Base-by-base conservation (phyloP, 306 rosid species). In the Vachellia collinsii region DNA sequence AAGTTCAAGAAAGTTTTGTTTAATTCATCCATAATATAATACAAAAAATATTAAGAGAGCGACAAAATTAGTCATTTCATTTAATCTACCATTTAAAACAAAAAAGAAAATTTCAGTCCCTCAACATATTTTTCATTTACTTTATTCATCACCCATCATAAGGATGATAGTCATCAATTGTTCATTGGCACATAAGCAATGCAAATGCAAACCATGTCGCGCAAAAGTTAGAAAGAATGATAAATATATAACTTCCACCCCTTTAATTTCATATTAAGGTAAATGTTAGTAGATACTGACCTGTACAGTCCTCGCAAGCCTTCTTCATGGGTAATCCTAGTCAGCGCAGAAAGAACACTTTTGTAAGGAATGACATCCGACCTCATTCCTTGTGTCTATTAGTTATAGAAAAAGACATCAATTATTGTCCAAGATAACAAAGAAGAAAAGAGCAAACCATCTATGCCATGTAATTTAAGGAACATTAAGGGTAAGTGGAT, bases 361-460 rank as follows among this genome's bases (percentile, higher is more conserved):
- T 90, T 91, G 91, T 95, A 95, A 64, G 98, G 99, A 77, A 95
- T 81, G 77, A 95, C 92, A 76, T 77, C 90, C 68, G 92, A 79
- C 88, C 99, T 90, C 99, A 95, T 90, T 87, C 96, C 98, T 89
- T 95, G 98, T 23, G 98, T 95, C 99, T 93, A 73, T 66, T 62
- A 16, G 63, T 53, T 77, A 59, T 74, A 81, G 19, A 77, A 37
- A 65, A 51, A 77, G 66, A 76, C 66, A 77, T 54, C 20, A 89
- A 82, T 79, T 20, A 77, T 74, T 48, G 22, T 63, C 79, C 56
- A 73, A 50, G 72, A 72, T 72, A 70, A 47, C 41, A 69, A 19
- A 11, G 38, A 65, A 44, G 8, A 42, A 43, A 70, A 23, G 42
- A 61, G 66, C 4, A 29, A 72, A 48, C 29, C 17, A 72, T 50